Conservation (phyloP, 768 basidiomycete species). For the Scleroderma bovista region DNA sequence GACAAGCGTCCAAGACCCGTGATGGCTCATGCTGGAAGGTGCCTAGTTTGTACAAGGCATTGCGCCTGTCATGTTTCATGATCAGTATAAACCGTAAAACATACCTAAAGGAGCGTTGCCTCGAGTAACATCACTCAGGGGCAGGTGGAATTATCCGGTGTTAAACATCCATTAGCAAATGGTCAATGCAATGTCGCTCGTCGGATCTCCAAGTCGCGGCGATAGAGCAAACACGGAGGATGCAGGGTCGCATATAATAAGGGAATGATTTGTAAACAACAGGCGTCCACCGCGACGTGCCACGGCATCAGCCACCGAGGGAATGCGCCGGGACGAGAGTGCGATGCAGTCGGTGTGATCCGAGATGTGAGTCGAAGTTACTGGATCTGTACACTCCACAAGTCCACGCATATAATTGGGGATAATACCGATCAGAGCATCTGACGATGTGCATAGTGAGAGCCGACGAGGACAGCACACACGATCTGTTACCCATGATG, state of each 20-base stretch:
- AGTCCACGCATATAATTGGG: slow-evolving; percentile 8
- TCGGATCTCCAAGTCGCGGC: slow-evolving; percentile 20
- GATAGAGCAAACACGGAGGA: slow-evolving; percentile 17
- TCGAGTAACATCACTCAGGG: slow-evolving; percentile 24
- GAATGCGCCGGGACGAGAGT: slow-evolving; percentile 1
- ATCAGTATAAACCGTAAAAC: slow-evolving; percentile 1
- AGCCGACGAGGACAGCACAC: slow-evolving; percentile 5
- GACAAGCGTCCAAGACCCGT: slow-evolving; percentile 15
- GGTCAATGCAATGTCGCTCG: slow-evolving; percentile 3
- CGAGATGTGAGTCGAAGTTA: background rate
- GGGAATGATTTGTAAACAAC: slow-evolving; percentile 10
- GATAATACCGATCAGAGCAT: background rate
- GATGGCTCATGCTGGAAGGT: slow-evolving; percentile 21
- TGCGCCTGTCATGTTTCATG: slow-evolving; percentile 15
- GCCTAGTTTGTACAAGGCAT: slow-evolving; percentile 15
- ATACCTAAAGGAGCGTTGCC: slow-evolving; percentile 9
- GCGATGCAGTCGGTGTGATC: slow-evolving; percentile 8
- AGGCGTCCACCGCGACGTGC: slow-evolving; percentile 7
- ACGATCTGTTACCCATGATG: slow-evolving; percentile 10
- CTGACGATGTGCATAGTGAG: slow-evolving; percentile 2
- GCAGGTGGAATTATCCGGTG: slow-evolving; percentile 16
- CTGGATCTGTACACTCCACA: slow-evolving; percentile 3
- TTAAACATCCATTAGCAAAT: slow-evolving; percentile 2
- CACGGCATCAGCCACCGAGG: background rate
- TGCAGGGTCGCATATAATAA: slow-evolving; percentile 19